Evolutionary conservation across 2,329 filamentous ascomycete species (phyloP), one percentile per base, ranked within the genome.

Genomic region (Penicillium italicum): DNA sequence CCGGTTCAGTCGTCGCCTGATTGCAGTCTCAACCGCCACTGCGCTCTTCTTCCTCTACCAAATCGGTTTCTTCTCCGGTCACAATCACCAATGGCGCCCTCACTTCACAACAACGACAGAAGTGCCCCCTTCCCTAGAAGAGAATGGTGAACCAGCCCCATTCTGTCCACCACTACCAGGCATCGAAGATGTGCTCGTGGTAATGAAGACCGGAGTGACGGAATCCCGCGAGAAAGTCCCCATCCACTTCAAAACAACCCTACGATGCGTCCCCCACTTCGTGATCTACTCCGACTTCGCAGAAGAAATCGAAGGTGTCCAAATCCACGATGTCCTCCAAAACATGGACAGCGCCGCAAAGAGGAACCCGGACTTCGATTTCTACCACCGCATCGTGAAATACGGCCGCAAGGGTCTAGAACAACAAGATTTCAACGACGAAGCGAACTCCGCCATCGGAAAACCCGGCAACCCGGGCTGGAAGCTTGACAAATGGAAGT

Each of bases 261-360:
- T 85, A 20, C 74, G 75, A 59, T 85, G 83, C 70, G 76, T 82
- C 40, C 78, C 80, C 31, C 72, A 83, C 66, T 80, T 79, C 50
- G 76, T 79, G 48, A 79, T 86, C 63, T 84, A 83, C 70, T 85
- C 82, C 57, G 83, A 85, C 67, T 80, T 80, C 51, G 76, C 78
- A 26, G 78, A 82, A 66, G 68, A 76, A 9, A 78, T 85, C 45
- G 72, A 76, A 11, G 81, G 81, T 30, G 73, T 79, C 41, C 72
- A 73, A 16, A 69, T 82, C 31, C 69, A 82, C 64, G 79, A 84
- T 66, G 79, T 77, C 22, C 73, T 84, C 8, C 72, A 73, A 18
- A 70, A 73, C 18, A 73, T 83, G 50, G 71, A 69, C 67, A 67
- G 65, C 14, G 67, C 70, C 0, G 69, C 79, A 10, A 69, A 71